Evolutionary conservation across 2,329 filamentous ascomycete genomes (phyloP).

Genomic region (Colletotrichum tabaci): DNA sequence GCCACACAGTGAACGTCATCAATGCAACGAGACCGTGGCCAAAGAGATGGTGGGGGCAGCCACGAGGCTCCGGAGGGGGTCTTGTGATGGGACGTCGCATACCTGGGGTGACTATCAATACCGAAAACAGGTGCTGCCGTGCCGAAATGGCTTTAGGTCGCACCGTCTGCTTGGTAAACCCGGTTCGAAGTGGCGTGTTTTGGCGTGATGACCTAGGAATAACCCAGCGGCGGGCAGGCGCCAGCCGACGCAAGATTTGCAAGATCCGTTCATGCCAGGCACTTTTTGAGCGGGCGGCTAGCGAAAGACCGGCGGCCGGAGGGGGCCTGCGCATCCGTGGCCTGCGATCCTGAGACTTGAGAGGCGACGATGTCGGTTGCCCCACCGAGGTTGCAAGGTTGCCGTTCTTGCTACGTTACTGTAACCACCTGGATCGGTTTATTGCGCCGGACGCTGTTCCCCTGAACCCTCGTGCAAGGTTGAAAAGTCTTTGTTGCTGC

Average conservation of each 20-base stretch:
- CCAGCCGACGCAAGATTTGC: slow-evolving; percentile 8
- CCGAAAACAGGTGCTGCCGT: background rate
- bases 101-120: slow-evolving; percentile 10
- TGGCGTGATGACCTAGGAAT: slow-evolving; percentile 17
- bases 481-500: slow-evolving; percentile 5
- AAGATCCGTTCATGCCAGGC: slow-evolving; percentile 8
- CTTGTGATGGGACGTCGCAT: slow-evolving; percentile 15
- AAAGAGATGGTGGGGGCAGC: background rate
- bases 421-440: background rate
- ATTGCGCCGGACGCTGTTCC: no score
- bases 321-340: slow-evolving; percentile 11
- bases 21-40: background rate
- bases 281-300: slow-evolving; percentile 16
- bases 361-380: slow-evolving; percentile 22
- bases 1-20: slow-evolving; percentile 25
- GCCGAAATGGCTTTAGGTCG: slow-evolving; percentile 28
- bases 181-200: slow-evolving; percentile 21
- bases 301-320: background rate
- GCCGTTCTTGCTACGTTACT: background rate
- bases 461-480: background rate
- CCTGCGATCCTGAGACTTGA: slow-evolving; percentile 25
- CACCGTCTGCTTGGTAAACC: slow-evolving; percentile 15
- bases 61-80: background rate
- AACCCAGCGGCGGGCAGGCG: slow-evolving; percentile 27
- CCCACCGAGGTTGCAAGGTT: slow-evolving; percentile 18